phyloP scores from a whole-genome alignment of 1,139 yeast genomes.

The Yamadazyma friedrichii region DNA sequence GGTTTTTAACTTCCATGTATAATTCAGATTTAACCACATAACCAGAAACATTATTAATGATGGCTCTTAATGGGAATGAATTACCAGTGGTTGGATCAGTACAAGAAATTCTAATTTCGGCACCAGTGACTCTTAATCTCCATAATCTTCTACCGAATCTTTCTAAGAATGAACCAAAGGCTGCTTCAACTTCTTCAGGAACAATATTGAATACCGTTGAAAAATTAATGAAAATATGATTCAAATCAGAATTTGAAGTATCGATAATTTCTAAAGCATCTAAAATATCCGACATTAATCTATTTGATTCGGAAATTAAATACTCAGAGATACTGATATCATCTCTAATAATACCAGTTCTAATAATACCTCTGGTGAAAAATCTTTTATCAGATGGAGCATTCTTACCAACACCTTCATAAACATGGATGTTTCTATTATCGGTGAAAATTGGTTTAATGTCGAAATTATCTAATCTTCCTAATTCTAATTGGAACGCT shows the following conservation, averaged over 20 bases:
- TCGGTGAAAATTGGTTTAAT: slow-evolving; percentile 95
- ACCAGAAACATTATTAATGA: slow-evolving; percentile 94
- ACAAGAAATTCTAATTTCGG: slow-evolving; percentile 94
- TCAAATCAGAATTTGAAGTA: slow-evolving; percentile 90
- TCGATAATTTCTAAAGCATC: slow-evolving; percentile 94
- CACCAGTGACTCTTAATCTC: slow-evolving; percentile 95
- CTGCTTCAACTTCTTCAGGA: slow-evolving; percentile 95
- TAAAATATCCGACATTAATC: slow-evolving; percentile 91
- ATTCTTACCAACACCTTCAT: slow-evolving; percentile 93
- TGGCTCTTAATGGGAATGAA: slow-evolving; percentile 94
- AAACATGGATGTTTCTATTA: slow-evolving; percentile 95
- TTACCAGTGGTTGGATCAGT: slow-evolving; percentile 84
- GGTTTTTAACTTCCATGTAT: slow-evolving; percentile 89
- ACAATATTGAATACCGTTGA: slow-evolving; percentile 91
- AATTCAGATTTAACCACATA: slow-evolving; percentile 94
- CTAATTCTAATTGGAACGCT: slow-evolving; percentile 95
- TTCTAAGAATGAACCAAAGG: slow-evolving; percentile 96
- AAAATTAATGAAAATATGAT: slow-evolving; percentile 94
- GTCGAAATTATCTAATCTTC: slow-evolving; percentile 89
- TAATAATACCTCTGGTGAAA: slow-evolving; percentile 94
- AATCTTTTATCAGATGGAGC: slow-evolving; percentile 92
- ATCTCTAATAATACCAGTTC: slow-evolving; percentile 93
- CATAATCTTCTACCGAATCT: slow-evolving; percentile 96
- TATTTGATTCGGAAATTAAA: slow-evolving; percentile 91
- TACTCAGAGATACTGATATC: slow-evolving; percentile 92